Evolutionary conservation across 169 alveolate species (phyloP), one percentile per base, ranked within the genome.

Genomic region (Babesia caballi): DNA sequence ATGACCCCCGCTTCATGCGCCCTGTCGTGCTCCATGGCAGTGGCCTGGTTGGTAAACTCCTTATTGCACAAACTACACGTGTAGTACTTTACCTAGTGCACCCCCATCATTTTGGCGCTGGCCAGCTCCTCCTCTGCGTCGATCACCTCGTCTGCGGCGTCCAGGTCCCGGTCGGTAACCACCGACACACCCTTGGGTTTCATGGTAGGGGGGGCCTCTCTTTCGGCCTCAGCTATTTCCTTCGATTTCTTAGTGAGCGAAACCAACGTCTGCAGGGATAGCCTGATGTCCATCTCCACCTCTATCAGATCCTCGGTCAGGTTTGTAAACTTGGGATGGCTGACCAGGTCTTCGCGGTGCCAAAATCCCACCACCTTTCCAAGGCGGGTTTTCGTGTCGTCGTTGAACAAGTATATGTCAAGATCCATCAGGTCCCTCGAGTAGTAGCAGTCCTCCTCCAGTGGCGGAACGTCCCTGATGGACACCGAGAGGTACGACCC

Each of bases 391-490:
- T 70, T 78, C 3, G 57, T 58, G 17, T 23, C 35, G 35, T 78
- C 87, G 44, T 69, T 78, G 46, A 56, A 78, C 27, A 78, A 54
- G 60, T 78, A 78, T 3, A 78, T 35, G 23, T 60, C 41, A 0
- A 78, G 54, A 15, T 60, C 47, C 44, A 78, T 15, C 28, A 78
- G 38, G 40, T 78, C 87, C 4, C 77, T 35, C 17, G 82, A 49
- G 65, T 68, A 78, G 67, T 69, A 78, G n/a, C 72, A 36, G 54
- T 78, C 63, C 30, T 78, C 87, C 33, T 78, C 77, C 12, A 69
- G 70, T 9, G 83, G 83, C 21, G 82, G 77, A 6, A 78, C 69
- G 27, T 59, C 75, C 28, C 69, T 27, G 41, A 67, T 61, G 15
- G 83, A 59, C 4, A 78, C 77, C 3, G 87, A 63, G 7, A 78